Percentiles rank a stretch among this genome's conserved stretches.
phyloP scores from a whole-genome alignment of 2,329 filamentous ascomycete species.

The Knoxdaviesia proteae region DNA sequence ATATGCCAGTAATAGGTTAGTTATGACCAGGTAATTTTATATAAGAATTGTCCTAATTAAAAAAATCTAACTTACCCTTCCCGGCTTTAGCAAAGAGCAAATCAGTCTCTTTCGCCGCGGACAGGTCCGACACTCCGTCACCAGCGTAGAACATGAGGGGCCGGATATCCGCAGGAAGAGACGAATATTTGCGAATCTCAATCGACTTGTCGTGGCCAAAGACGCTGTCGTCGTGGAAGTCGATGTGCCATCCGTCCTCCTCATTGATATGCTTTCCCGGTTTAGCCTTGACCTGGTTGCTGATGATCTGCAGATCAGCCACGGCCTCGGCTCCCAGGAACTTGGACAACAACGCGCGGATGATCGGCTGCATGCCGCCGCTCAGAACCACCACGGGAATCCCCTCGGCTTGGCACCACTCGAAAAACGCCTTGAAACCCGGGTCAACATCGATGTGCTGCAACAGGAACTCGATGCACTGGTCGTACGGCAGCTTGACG shows the following conservation, averaged over 20 bases:
- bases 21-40: neutral
- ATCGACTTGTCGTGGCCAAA: slow-evolving; percentile 97
- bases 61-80: slow-evolving; percentile 35
- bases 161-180: slow-evolving; percentile 41
- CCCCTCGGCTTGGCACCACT: slow-evolving; percentile 62
- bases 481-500: slow-evolving; percentile 55
- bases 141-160: slow-evolving; percentile 88
- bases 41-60: neutral
- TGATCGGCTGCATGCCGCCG: slow-evolving; percentile 83
- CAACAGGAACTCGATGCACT: slow-evolving; percentile 61
- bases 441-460: slow-evolving; percentile 78
- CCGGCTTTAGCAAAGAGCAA: slow-evolving; percentile 85
- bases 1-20: neutral
- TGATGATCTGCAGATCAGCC: slow-evolving; percentile 69
- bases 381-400: slow-evolving; percentile 83
- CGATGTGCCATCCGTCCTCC: slow-evolving; percentile 68
- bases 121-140: slow-evolving; percentile 82
- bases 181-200: slow-evolving; percentile 71
- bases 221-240: slow-evolving; percentile 69
- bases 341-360: slow-evolving; percentile 60
- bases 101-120: slow-evolving; percentile 80
- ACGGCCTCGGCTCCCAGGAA: slow-evolving; percentile 58
- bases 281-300: slow-evolving; percentile 53
- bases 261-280: slow-evolving; percentile 54
- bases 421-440: slow-evolving; percentile 69